phyloP scores from a whole-genome alignment of 1,284 basidiomycete genomes.

The Anthracocystis walkeri region DNA sequence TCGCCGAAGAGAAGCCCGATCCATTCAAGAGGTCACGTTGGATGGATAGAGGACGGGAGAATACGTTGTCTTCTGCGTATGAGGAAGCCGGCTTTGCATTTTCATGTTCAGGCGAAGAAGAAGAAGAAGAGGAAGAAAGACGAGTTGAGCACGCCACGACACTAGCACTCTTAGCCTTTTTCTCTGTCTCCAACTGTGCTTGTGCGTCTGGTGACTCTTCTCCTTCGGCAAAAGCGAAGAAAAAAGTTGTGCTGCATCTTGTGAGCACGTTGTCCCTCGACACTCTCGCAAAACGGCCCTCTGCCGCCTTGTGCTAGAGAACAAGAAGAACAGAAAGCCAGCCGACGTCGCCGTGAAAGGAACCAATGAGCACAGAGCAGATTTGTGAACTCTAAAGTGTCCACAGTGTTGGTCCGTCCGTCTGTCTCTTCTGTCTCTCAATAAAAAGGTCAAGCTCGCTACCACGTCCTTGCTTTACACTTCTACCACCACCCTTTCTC shows the following conservation, averaged over 20 bases:
- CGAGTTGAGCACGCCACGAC: slow-evolving; percentile 9
- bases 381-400: not conserved
- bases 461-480: not conserved
- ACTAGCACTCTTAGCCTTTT: slow-evolving; percentile 8
- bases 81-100: slow-evolving; percentile 10
- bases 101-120: not conserved
- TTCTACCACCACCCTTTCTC: slow-evolving; percentile 5
- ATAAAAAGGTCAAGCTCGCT: slow-evolving; percentile 8
- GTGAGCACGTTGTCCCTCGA: slow-evolving; percentile 19
- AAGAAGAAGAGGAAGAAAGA: not conserved
- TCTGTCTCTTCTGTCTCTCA: slow-evolving; percentile 8
- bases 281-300: slow-evolving; percentile 4
- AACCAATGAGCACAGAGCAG: slow-evolving; percentile 7
- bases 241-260: slow-evolving; percentile 3
- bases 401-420: slow-evolving; percentile 8
- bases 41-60: not conserved
- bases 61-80: not conserved
- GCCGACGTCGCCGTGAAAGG: slow-evolving; percentile 12
- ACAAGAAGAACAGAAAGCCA: not conserved
- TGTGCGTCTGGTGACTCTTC: slow-evolving; percentile 10
- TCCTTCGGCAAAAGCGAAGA: slow-evolving; percentile 5
- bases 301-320: slow-evolving; percentile 22
- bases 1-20: not conserved
- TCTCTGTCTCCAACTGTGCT: not conserved
- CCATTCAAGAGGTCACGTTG: not conserved